These are phyloP conservation scores for Apiotrichum montevideense DNA, from an alignment of 1,284 basidiomycete genomes.

Conservation along the genomic window DNA sequence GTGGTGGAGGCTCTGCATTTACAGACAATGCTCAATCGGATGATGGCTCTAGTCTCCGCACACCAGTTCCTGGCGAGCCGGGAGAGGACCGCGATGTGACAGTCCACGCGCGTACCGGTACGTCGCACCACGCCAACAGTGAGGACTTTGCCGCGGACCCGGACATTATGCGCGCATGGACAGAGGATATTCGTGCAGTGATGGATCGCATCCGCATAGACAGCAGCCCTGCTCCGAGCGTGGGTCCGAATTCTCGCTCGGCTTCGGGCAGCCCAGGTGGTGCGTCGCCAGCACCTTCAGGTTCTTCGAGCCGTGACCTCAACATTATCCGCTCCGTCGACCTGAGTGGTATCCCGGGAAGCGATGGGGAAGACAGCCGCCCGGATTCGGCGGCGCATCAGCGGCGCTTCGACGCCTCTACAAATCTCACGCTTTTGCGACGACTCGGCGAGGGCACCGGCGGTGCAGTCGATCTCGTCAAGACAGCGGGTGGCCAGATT, in stretches of 20 bases:
- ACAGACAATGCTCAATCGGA: conserved; percentile 20
- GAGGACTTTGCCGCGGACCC: conserved; percentile 5
- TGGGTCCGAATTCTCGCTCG: conserved; percentile 2
- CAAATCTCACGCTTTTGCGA: conserved; percentile 59
- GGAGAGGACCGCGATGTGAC: conserved; percentile 36
- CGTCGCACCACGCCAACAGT: conserved; percentile 5
- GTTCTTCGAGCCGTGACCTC: conserved; percentile 5
- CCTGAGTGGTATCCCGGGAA: not conserved
- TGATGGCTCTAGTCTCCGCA: conserved; percentile 16
- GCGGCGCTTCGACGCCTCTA: not conserved
- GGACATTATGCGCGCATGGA: conserved; percentile 34
- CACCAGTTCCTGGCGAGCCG: conserved; percentile 6
- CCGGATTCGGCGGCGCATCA: not conserved
- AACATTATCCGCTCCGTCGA: not conserved
- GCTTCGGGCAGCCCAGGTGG: not conserved
- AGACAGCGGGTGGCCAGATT: conserved; percentile 56
- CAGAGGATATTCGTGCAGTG: conserved; percentile 34
- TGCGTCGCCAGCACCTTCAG: not conserved
- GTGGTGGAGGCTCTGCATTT: conserved; percentile 10
- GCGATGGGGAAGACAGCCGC: conserved; percentile 1
- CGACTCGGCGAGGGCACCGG: conserved; percentile 91
- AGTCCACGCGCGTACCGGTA: conserved; percentile 24
- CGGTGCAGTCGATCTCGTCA: conserved; percentile 88
- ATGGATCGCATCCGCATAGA: conserved; percentile 24
- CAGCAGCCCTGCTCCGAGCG: conserved; percentile 4